These are phyloP conservation scores for Yamadazyma epiphylla DNA, from an alignment of 1,139 yeast genomes.

Conservation along the genomic window DNA sequence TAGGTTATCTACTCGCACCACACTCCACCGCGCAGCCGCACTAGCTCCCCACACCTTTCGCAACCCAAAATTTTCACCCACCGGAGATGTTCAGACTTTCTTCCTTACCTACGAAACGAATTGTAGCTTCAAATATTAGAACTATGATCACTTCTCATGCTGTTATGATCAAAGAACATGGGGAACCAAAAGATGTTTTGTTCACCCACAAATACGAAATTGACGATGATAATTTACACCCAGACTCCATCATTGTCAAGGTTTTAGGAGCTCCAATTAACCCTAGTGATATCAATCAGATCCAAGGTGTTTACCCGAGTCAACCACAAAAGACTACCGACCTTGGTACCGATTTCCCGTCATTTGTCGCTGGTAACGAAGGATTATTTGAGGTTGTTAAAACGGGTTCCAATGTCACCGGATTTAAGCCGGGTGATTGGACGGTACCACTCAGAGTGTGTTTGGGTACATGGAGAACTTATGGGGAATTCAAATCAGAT, in stretches of 20 bases:
- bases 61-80: no score
- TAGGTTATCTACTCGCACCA: no score
- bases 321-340: slow-evolving; percentile 29
- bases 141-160: slow-evolving; percentile 54
- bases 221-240: slow-evolving; percentile 38
- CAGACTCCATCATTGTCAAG: slow-evolving; percentile 50
- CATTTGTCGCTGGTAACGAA: slow-evolving; percentile 57
- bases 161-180: slow-evolving; percentile 54
- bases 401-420: slow-evolving; percentile 53
- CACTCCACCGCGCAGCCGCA: no score
- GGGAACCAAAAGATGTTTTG: slow-evolving; percentile 57
- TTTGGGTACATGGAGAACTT: slow-evolving; percentile 95
- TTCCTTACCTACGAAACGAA: no score
- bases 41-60: no score
- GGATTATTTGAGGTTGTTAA: slow-evolving; percentile 83
- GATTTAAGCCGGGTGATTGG: slow-evolving; percentile 77
- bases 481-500: slow-evolving; percentile 51
- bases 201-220: slow-evolving; percentile 50
- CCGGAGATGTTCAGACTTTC: no score
- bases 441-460: slow-evolving; percentile 79
- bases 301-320: slow-evolving; percentile 40
- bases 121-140: no score
- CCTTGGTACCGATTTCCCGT: slow-evolving; percentile 29
- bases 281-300: slow-evolving; percentile 42
- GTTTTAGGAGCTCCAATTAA: slow-evolving; percentile 80